Evolutionary conservation across 179 eudicot species (phyloP).

Genomic region (Pouteria campechiana): DNA sequence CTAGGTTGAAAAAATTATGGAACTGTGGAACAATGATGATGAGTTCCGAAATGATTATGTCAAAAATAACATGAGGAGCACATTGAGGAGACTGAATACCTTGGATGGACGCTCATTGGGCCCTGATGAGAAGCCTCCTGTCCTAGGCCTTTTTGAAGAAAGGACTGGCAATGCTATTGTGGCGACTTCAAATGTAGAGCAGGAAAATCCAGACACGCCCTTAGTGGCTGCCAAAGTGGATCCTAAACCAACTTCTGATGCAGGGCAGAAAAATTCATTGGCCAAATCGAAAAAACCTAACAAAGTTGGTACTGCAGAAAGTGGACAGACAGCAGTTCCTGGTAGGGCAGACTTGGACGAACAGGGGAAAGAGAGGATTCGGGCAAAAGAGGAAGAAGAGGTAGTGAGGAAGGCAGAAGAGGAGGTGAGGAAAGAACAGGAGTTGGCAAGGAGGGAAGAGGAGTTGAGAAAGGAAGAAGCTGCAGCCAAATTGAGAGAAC

Average conservation of each 20-base stretch:
- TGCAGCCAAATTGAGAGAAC: slow-evolving; percentile 67
- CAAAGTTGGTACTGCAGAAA: slow-evolving; percentile 6
- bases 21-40: slow-evolving; percentile 56
- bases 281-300: slow-evolving; percentile 12
- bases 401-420: slow-evolving; percentile 25
- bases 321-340: slow-evolving; percentile 5
- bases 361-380: too few species aligned
- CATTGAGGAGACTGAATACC: slow-evolving; percentile 63
- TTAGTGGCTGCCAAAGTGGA: slow-evolving; percentile 15
- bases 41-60: slow-evolving; percentile 62
- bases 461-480: slow-evolving; percentile 39
- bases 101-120: slow-evolving; percentile 80
- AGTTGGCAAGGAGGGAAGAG: slow-evolving; percentile 50
- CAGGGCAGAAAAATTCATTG: slow-evolving; percentile 24
- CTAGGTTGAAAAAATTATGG: slow-evolving; percentile 71
- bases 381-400: slow-evolving; percentile 19
- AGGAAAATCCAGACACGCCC: slow-evolving; percentile 8
- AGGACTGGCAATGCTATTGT: slow-evolving; percentile 14
- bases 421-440: slow-evolving; percentile 79
- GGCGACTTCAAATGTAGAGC: slow-evolving; percentile 9
- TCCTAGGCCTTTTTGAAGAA: slow-evolving; percentile 6
- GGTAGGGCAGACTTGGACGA: slow-evolving; percentile 9
- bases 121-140: slow-evolving; percentile 54
- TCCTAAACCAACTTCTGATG: slow-evolving; percentile 15
- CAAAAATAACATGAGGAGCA: slow-evolving; percentile 50